Evolutionary conservation across 306 rosid genomes (phyloP), one percentile per base, ranked within the genome.

Genomic region (Ochetophila trinervis): DNA sequence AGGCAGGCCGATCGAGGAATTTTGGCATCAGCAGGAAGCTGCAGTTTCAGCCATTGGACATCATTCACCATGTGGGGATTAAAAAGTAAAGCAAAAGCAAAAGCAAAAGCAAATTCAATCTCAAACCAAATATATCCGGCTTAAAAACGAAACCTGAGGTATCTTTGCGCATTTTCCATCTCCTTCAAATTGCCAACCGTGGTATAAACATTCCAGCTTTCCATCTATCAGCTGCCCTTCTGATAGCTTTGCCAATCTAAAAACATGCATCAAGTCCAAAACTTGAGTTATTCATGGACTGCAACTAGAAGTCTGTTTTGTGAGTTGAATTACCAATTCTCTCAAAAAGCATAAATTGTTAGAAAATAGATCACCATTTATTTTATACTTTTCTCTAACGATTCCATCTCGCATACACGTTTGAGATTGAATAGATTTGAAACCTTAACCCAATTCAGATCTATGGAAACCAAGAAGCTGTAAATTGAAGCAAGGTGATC

Each of bases 121-220:
- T 62, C 19, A 27, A 42, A 16, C 45, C 17, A 24, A 36, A 68
- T 3, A 18, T 9, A 14, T 11, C n/a, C n/a, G n/a, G n/a, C n/a
- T n/a, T n/a, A n/a, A 36, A 8, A 16, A 16, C 32, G 9, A 32
- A 23, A 87, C 99, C 99, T 93, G 99, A 64, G 97, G 99, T 65
- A 93, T 93, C 88, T 84, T 93, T 22, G 90, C 97, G 69, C 97
- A 90, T 80, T 87, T 87, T 0, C 99, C 99, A n/a, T 79, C 85
- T 5, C 97, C 98, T 68, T 89, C 91, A 42, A 84, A 93, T 78
- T 93, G 99, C 97, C 99, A 93, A 60, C 99, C 99, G 69, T 93
- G 99, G 72, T 93, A 90, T 4, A 93, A 79, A 67, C 99, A 93
- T 77, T 93, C 99, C 23, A 93, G 64, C 66, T 85, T 90, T 61